Evolutionary conservation across 2,329 filamentous ascomycete species (phyloP).

Genomic region (Thermothelomyces thermophilus): DNA sequence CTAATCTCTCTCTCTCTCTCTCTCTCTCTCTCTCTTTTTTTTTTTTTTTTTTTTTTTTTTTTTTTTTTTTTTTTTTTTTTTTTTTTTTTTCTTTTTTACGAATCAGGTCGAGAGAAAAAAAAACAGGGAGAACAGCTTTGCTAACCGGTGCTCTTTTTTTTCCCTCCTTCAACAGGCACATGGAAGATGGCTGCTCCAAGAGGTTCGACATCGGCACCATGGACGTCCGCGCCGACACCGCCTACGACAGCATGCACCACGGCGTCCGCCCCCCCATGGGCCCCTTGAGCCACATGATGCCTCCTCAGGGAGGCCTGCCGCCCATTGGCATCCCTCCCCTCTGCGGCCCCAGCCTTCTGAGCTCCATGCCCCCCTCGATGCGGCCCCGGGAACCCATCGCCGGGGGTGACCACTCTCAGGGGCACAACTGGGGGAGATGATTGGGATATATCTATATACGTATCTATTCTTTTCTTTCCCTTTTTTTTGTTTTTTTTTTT

Average conservation of each 20-base stretch:
- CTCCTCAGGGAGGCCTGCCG: slow-evolving; percentile 24
- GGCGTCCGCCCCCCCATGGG: slow-evolving; percentile 18
- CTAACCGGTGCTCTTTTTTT: too few relatives aligned
- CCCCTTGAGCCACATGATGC: slow-evolving; percentile 22
- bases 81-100: too few relatives aligned
- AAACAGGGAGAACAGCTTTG: background rate
- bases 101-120: background rate
- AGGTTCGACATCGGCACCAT: slow-evolving; percentile 53
- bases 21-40: too few relatives aligned
- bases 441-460: background rate
- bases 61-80: too few relatives aligned
- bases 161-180: slow-evolving; percentile 50
- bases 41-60: too few relatives aligned
- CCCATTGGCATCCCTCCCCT: slow-evolving; percentile 28
- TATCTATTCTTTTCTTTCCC: slow-evolving; percentile 9
- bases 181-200: slow-evolving; percentile 69
- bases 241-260: slow-evolving; percentile 23
- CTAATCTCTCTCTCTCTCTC: too few relatives aligned
- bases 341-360: slow-evolving; percentile 21
- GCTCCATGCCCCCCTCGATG: slow-evolving; percentile 21
- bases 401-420: slow-evolving; percentile 12
- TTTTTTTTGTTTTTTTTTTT: too few relatives aligned
- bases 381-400: slow-evolving; percentile 19
- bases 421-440: slow-evolving; percentile 24
- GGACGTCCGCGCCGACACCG: slow-evolving; percentile 36